Evolutionary conservation across 1,284 basidiomycete genomes (phyloP).

Genomic region (Cystobasidium pallidum): DNA sequence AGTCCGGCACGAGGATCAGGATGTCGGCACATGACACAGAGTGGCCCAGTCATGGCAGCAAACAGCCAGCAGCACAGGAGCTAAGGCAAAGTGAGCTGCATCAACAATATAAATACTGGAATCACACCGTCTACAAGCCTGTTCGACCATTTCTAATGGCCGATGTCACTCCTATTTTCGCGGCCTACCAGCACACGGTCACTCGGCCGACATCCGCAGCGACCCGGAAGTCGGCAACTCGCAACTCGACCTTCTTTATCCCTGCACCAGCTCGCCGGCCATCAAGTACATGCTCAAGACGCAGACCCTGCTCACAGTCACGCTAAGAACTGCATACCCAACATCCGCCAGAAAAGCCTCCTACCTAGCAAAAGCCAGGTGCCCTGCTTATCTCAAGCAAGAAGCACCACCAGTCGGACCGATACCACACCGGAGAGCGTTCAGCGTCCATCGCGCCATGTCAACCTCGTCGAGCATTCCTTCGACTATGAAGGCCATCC

Average conservation of each 20-base stretch:
- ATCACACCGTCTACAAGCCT: no score
- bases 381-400: constrained; percentile 12
- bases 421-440: background rate
- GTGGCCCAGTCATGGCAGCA: no score
- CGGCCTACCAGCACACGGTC: background rate
- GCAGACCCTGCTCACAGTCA: background rate
- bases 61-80: no score
- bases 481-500: constrained; percentile 61
- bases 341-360: background rate
- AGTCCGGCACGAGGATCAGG: background rate
- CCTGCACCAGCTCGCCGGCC: no score
- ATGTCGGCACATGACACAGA: no score
- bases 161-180: background rate
- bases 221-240: no score
- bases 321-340: background rate
- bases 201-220: background rate
- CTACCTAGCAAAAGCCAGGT: background rate
- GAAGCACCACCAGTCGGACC: background rate
- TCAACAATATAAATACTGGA: no score
- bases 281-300: constrained; percentile 6
- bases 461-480: constrained; percentile 54
- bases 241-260: no score
- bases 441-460: background rate
- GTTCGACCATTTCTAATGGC: background rate
- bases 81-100: no score